Conservation (phyloP, 2,329 filamentous ascomycete genomes). For the Aspergillus brasiliensis region DNA sequence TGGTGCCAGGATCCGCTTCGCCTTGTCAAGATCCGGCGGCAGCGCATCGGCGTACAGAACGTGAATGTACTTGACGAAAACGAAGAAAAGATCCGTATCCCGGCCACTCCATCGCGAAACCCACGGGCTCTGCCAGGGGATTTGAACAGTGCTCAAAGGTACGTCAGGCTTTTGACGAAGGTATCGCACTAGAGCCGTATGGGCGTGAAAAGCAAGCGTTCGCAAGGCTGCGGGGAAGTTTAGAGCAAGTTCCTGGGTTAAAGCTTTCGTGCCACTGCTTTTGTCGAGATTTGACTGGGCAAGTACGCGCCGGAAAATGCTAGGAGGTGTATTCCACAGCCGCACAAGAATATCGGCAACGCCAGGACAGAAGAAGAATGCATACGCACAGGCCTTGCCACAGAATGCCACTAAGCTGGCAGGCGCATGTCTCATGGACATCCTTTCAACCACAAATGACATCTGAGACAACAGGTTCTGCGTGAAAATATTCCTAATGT, state of each 20-base stretch:
- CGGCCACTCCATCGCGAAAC: slow-evolving; percentile 80
- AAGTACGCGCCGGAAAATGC: slow-evolving; percentile 70
- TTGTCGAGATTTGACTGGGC: slow-evolving; percentile 68
- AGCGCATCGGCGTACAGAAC: slow-evolving; percentile 75
- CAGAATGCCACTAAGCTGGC: slow-evolving; percentile 79
- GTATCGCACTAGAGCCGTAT: slow-evolving; percentile 60
- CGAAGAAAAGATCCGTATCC: slow-evolving; percentile 87
- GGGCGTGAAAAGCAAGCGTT: slow-evolving; percentile 62
- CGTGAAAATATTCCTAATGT: slow-evolving; percentile 82
- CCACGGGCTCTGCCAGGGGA: slow-evolving; percentile 88
- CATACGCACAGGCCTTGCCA: slow-evolving; percentile 87
- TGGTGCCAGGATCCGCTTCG: slow-evolving; percentile 67
- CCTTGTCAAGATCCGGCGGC: slow-evolving; percentile 55
- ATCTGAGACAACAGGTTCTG: slow-evolving; percentile 82
- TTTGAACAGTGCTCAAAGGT: slow-evolving; percentile 68
- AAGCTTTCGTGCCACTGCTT: slow-evolving; percentile 49
- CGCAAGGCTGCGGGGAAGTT: slow-evolving; percentile 71
- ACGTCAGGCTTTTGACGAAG: slow-evolving; percentile 67
- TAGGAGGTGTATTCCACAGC: slow-evolving; percentile 73
- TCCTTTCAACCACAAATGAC: slow-evolving; percentile 82
- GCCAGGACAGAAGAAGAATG: slow-evolving; percentile 88
- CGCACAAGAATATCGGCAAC: slow-evolving; percentile 81
- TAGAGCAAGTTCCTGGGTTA: slow-evolving; percentile 65
- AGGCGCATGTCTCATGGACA: slow-evolving; percentile 74
- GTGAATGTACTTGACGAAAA: slow-evolving; percentile 87